Conservation (phyloP, 1,139 yeast species). For the Wickerhamomyces sp. region DNA sequence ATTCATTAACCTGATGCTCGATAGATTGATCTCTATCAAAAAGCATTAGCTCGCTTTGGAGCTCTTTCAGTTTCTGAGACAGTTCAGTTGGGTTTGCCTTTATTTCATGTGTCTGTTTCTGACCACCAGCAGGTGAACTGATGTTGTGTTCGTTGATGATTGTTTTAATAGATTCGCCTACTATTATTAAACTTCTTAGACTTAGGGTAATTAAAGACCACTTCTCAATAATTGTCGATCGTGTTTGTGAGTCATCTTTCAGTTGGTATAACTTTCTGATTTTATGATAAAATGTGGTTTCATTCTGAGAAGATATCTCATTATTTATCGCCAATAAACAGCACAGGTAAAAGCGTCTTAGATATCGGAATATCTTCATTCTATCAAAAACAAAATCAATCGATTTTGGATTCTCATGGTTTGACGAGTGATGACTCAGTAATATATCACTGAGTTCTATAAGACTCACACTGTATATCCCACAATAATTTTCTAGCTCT, state of each 20-base stretch:
- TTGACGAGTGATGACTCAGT: conserved; percentile 15
- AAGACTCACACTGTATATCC: conserved; percentile 33
- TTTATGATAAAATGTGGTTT: neutral
- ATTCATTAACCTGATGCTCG: conserved; percentile 13
- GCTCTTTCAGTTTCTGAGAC: conserved; percentile 11
- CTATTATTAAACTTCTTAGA: neutral
- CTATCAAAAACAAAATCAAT: conserved; percentile 24
- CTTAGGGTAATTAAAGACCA: conserved; percentile 1
- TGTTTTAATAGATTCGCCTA: conserved; percentile 1
- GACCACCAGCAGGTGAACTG: neutral
- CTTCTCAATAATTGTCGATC: neutral
- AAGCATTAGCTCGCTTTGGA: conserved; percentile 13
- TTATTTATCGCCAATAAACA: conserved; percentile 34
- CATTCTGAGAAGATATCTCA: neutral
- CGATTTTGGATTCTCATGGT: conserved; percentile 18
- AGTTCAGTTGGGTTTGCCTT: conserved; percentile 8
- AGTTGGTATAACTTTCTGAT: neutral
- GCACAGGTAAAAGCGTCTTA: conserved; percentile 38
- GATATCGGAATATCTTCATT: conserved; percentile 31
- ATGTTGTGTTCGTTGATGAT: neutral
- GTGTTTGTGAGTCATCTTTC: no score
- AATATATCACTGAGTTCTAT: conserved; percentile 20
- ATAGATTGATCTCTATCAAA: conserved; percentile 11
- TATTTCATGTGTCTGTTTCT: neutral
- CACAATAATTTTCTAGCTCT: conserved; percentile 37